Conservation (phyloP, 2,329 filamentous ascomycete species). For the Gaeumannomyces sp. region DNA sequence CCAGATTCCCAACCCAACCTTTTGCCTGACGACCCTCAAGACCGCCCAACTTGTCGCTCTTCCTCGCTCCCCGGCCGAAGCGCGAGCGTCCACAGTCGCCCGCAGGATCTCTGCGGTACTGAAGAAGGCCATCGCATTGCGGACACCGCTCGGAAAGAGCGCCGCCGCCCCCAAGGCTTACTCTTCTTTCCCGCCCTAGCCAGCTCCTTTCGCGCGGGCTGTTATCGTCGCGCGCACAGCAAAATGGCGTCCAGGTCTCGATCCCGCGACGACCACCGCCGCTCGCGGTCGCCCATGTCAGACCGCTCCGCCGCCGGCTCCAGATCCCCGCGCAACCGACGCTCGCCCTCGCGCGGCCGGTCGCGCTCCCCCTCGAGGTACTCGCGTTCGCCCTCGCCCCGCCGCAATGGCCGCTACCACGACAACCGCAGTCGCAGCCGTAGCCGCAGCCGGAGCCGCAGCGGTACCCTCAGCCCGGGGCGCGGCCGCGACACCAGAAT, state of each 20-base stretch:
- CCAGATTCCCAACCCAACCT: neutral
- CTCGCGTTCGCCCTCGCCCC: conserved; percentile 26
- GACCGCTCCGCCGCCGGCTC: conserved; percentile 8
- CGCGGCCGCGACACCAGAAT: conserved; percentile 22
- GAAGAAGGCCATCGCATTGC: neutral
- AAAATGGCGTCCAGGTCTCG: conserved; percentile 9
- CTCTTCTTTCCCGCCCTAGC: neutral
- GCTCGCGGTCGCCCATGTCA: conserved; percentile 5
- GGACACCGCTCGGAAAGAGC: neutral
- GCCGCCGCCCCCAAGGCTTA: neutral
- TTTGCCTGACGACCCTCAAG: neutral
- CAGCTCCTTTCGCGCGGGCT: neutral
- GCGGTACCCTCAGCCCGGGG: conserved; percentile 25
- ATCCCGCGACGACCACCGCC: conserved; percentile 5
- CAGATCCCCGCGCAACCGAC: conserved; percentile 3
- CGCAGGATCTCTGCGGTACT: neutral
- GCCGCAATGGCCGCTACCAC: conserved; percentile 30
- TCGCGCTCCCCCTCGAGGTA: conserved; percentile 10
- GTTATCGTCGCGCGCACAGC: neutral
- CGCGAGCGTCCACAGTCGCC: too few relatives aligned
- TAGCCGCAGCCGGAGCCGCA: conserved; percentile 21
- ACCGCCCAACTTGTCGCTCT: neutral
- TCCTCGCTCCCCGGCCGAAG: neutral
- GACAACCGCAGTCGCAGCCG: conserved; percentile 25
- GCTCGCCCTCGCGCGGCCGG: conserved; percentile 6